Percentiles rank a stretch among this genome's conserved stretches.
Evolutionary conservation across 495 filamentous ascomycete genomes (phyloP).

Genomic region (Aspergillus incahuasiensis): DNA sequence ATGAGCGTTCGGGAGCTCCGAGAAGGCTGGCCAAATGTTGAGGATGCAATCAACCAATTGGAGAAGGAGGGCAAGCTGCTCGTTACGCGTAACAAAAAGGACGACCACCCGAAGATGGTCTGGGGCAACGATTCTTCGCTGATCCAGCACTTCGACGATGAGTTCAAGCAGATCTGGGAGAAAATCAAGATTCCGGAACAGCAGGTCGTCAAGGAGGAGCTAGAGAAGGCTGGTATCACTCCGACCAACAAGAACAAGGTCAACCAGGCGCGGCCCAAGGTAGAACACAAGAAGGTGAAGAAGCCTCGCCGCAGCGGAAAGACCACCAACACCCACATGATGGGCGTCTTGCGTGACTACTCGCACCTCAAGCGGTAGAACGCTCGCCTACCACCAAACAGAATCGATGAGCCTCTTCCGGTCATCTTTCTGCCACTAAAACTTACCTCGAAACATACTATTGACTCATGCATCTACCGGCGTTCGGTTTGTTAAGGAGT

Average conservation of each 20-base stretch:
- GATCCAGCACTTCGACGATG: constrained; percentile 67
- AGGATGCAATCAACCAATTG: constrained; percentile 68
- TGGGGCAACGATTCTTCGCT: constrained; percentile 84
- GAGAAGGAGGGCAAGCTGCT: constrained; percentile 76
- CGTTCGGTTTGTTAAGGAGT: neutral
- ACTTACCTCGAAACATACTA: neutral
- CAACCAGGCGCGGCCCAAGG: constrained; percentile 52
- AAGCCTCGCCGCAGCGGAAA: constrained; percentile 71
- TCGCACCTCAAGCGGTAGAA: constrained; percentile 52
- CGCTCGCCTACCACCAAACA: neutral
- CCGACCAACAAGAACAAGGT: constrained; percentile 71
- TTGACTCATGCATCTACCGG: constrained; percentile 1
- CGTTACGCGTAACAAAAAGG: constrained; percentile 88
- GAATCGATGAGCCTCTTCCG: neutral
- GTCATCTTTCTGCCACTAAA: neutral
- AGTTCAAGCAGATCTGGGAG: constrained; percentile 80
- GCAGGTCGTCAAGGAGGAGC: constrained; percentile 69
- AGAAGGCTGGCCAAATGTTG: constrained; percentile 87
- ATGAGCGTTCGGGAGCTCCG: constrained; percentile 82
- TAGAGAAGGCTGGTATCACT: constrained; percentile 68
- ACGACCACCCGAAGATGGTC: constrained; percentile 75
- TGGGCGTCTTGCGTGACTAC: constrained; percentile 79
- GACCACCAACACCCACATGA: constrained; percentile 92
- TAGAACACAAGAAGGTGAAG: constrained; percentile 56
- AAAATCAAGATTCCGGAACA: constrained; percentile 70